Evolutionary conservation across 495 filamentous ascomycete genomes (phyloP).

Genomic region (Bathelium albidoporum): DNA sequence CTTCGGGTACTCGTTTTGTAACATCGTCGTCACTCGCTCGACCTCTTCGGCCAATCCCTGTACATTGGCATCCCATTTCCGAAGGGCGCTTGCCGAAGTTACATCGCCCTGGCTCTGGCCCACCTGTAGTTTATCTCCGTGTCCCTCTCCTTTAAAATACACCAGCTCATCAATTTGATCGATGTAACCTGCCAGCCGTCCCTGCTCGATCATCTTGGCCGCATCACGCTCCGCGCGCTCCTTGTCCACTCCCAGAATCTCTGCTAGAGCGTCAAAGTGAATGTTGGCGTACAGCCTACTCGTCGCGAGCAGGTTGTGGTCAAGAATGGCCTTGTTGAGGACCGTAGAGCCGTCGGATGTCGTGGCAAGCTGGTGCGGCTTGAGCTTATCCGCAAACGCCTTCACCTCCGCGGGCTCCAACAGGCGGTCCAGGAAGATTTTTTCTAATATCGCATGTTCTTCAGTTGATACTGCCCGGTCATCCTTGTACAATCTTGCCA

Average conservation of each 20-base stretch:
- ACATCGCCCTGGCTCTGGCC: slow-evolving; percentile 46
- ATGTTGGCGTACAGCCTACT: slow-evolving; percentile 89
- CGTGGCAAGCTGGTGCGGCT: slow-evolving; percentile 77
- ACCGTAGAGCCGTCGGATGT: slow-evolving; percentile 88
- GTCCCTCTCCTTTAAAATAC: slow-evolving; percentile 68
- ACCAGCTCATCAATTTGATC: slow-evolving; percentile 90
- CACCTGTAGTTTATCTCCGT: slow-evolving; percentile 47
- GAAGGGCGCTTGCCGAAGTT: slow-evolving; percentile 51
- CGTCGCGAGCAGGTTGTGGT: slow-evolving; percentile 85
- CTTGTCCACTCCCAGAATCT: slow-evolving; percentile 63
- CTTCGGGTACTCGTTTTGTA: slow-evolving; percentile 60
- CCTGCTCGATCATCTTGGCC: slow-evolving; percentile 91
- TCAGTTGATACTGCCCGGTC: slow-evolving; percentile 66
- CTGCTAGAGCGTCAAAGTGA: slow-evolving; percentile 61
- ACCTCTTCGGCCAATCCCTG: slow-evolving; percentile 77
- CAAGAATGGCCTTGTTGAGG: slow-evolving; percentile 84
- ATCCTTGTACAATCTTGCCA: slow-evolving; percentile 87
- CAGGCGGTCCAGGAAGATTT: slow-evolving; percentile 91
- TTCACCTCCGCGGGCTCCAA: slow-evolving; percentile 69
- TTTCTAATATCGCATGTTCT: slow-evolving; percentile 85
- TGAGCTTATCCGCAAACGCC: slow-evolving; percentile 69
- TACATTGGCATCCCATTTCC: slow-evolving; percentile 83
- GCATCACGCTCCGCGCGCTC: slow-evolving; percentile 87
- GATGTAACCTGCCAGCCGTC: slow-evolving; percentile 72
- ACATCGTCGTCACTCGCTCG: slow-evolving; percentile 67